Base-by-base conservation (phyloP, 345 rosid species). In the Clausena lansium region DNA sequence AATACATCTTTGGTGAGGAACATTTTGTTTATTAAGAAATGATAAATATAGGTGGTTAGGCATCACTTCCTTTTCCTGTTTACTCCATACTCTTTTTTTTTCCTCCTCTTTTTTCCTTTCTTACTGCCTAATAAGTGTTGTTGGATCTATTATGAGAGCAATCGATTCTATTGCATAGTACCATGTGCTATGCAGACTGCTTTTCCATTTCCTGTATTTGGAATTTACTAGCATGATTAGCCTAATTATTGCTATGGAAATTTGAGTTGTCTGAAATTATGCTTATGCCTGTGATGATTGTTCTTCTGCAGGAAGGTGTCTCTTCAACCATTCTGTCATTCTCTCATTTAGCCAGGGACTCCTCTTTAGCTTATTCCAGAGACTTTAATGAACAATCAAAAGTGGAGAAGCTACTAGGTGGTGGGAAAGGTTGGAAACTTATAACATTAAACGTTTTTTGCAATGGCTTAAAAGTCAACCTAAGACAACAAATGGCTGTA, bases 391-490 rank as follows among this genome's bases (percentile, higher is more conserved):
- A 71, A 71, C 86, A 72, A 59, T 93, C 98, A 63, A 93, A 89
- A 79, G 95, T 82, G 71, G 91, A 93, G 64, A 91, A 85, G 90
- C 80, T 95, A 81, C 88, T 93, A 19, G 99, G 98, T 10, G 58
- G 91, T 50, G 98, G 99, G 75, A 90, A 87, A 93, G 98, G 99
- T 93, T 79, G 71, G 88, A 77, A 30, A 68, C 71, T 57, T 70
- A 62, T 83, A 74, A 55, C 66, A 30, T 79, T 82, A 61, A 28
- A 24, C 71, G 19, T 39, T 57, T n/a, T 73, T 71, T 76, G 36
- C 67, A 36, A 50, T 19, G 14, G 52, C 59, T 36, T 52, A 62
- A 59, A 55, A 30, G 76, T 72, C 5, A 50, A 22, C 22, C 54
- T 39, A 70, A 58, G 36, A 25, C 61, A 55, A 66, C 67, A 74